Conservation (phyloP, 176 grass and related monocot species). For the Eragrostis nindensis region DNA sequence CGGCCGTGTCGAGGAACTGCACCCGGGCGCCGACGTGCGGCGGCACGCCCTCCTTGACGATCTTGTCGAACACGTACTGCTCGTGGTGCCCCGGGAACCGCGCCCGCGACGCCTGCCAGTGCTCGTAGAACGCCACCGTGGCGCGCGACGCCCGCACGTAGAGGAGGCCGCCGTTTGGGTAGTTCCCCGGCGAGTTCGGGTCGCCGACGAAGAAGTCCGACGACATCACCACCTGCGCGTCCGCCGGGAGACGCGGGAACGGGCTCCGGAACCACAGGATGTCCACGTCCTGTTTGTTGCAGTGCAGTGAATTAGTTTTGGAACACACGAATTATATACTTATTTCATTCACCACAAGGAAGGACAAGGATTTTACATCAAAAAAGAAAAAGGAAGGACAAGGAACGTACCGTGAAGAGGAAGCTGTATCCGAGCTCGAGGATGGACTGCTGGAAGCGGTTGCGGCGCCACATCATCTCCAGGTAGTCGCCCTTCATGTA, state of each 20-base stretch:
- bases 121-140: conserved; percentile 58
- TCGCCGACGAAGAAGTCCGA: conserved; percentile 67
- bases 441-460: conserved; percentile 60
- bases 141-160: conserved; percentile 48
- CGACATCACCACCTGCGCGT: conserved; percentile 61
- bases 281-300: conserved; percentile 97
- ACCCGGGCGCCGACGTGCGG: conserved; percentile 42
- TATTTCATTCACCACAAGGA: too few relatives aligned
- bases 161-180: conserved; percentile 71
- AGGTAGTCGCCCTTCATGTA: conserved; percentile 83
- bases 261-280: conserved; percentile 80
- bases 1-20: conserved; percentile 62
- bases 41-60: conserved; percentile 64
- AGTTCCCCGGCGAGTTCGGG: conserved; percentile 37
- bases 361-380: too few relatives aligned
- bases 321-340: too few relatives aligned
- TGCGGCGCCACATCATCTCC: conserved; percentile 82
- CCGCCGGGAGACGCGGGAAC: conserved; percentile 42
- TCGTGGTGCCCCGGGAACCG: conserved; percentile 64
- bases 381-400: too few relatives aligned
- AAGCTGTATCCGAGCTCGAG: conserved; percentile 80
- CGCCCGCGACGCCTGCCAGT: conserved; percentile 56
- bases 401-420: conserved; percentile 85
- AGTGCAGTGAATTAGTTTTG: too few relatives aligned
- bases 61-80: conserved; percentile 67